Evolutionary conservation across 2,329 filamentous ascomycete species (phyloP).

Genomic region (Chalara sp.): DNA sequence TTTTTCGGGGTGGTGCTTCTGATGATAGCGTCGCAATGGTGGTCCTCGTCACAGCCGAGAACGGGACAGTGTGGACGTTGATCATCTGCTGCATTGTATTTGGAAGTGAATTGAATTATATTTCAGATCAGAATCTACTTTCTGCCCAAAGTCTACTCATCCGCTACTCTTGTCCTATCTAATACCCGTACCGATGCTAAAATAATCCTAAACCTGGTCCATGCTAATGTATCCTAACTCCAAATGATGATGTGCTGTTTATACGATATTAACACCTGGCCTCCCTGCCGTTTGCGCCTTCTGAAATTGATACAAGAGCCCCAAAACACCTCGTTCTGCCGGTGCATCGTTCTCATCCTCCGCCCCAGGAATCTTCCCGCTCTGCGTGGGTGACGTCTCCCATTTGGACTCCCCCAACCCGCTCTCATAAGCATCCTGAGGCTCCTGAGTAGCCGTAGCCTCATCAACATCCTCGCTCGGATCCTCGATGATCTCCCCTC

Average conservation of each 20-base stretch:
- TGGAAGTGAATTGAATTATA: too few relatives aligned
- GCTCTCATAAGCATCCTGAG: constrained; percentile 22
- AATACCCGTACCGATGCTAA: not conserved
- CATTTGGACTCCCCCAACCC: constrained; percentile 36
- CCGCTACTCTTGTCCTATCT: not conserved
- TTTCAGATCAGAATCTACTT: too few relatives aligned
- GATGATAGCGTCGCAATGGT: too few relatives aligned
- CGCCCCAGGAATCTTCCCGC: constrained; percentile 23
- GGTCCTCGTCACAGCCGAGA: too few relatives aligned
- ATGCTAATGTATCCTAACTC: not conserved
- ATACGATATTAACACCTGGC: constrained; percentile 27
- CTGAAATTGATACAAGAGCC: constrained; percentile 61
- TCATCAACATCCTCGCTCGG: constrained; percentile 39
- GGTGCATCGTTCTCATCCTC: constrained; percentile 37
- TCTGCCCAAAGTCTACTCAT: too few relatives aligned
- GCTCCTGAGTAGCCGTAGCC: constrained; percentile 13
- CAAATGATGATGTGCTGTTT: constrained; percentile 1
- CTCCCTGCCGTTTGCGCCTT: constrained; percentile 49
- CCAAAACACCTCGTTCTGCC: constrained; percentile 51
- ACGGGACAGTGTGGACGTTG: too few relatives aligned
- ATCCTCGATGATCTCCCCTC: constrained; percentile 49
- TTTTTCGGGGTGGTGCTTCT: too few relatives aligned
- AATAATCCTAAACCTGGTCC: not conserved
- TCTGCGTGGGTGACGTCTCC: constrained; percentile 31
- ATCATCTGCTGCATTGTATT: too few relatives aligned